Conservation (phyloP, 139 green algal species). For the Chloropicon primus region DNA sequence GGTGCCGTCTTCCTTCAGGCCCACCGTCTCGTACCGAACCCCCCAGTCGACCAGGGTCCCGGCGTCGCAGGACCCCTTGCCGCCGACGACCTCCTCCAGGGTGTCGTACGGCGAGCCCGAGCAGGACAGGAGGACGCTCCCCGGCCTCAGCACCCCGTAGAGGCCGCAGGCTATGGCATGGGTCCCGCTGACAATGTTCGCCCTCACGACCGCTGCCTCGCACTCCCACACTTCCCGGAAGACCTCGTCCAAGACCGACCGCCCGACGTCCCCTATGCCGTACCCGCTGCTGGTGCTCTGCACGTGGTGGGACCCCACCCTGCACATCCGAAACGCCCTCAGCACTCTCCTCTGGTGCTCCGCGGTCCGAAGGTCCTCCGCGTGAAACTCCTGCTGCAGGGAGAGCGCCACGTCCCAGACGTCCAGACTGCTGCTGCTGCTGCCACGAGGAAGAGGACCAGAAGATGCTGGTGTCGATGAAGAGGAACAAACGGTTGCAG, state of each 20-base stretch:
- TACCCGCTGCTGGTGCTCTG: conserved; percentile 57
- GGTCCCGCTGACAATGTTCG: conserved; percentile 79
- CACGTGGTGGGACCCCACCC: neutral
- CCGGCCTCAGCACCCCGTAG: conserved; percentile 69
- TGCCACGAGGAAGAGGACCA: too few relatives aligned
- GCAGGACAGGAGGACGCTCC: conserved; percentile 75
- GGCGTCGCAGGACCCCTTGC: conserved; percentile 42
- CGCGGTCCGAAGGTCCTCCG: neutral
- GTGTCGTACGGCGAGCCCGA: conserved; percentile 86
- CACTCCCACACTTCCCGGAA: conserved; percentile 76
- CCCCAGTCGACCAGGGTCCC: conserved; percentile 77
- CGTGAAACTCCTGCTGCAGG: neutral
- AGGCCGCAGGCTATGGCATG: conserved; percentile 80
- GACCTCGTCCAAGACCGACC: conserved; percentile 66
- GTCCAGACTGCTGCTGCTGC: too few relatives aligned
- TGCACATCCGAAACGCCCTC: neutral
- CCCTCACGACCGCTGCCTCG: conserved; percentile 69
- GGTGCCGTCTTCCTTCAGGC: conserved; percentile 26
- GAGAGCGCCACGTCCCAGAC: neutral
- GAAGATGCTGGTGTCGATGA: too few relatives aligned
- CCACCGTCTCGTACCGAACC: conserved; percentile 64
- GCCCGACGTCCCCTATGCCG: conserved; percentile 76
- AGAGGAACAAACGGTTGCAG: too few relatives aligned
- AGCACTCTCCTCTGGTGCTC: neutral
- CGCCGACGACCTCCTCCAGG: conserved; percentile 88